Percentiles rank a stretch among this genome's conserved stretches.
phyloP scores from a whole-genome alignment of 2,329 filamentous ascomycete species.

The Colletotrichum sublineola region DNA sequence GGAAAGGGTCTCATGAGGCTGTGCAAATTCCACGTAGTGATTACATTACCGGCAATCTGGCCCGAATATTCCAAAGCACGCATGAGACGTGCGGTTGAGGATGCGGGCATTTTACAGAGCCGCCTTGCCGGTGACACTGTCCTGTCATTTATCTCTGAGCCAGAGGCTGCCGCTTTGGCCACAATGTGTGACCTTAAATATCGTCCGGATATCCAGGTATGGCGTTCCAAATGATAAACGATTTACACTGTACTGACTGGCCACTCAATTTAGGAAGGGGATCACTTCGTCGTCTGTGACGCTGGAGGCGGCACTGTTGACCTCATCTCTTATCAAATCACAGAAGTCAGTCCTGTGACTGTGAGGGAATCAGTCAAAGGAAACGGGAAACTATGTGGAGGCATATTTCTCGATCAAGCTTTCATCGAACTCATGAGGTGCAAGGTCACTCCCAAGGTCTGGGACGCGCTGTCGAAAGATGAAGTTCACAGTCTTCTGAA shows the following conservation, averaged over 20 bases:
- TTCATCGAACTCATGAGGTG: slow-evolving; percentile 50
- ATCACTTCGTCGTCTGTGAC: slow-evolving; percentile 52
- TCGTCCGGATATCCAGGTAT: slow-evolving; percentile 44
- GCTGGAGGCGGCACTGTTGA: slow-evolving; percentile 56
- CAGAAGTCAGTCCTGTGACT: slow-evolving; percentile 43
- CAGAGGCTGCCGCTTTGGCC: slow-evolving; percentile 60
- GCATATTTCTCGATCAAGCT: slow-evolving; percentile 55
- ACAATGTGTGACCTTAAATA: slow-evolving; percentile 49
- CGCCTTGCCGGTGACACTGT: slow-evolving; percentile 48
- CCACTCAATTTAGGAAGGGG: slow-evolving; percentile 31
- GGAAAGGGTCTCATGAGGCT: slow-evolving; percentile 44
- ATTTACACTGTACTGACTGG: too few species aligned
- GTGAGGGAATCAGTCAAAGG: slow-evolving; percentile 55
- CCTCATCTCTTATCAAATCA: slow-evolving; percentile 55
- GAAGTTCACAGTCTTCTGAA: slow-evolving; percentile 36
- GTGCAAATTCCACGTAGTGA: slow-evolving; percentile 52
- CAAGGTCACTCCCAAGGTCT: slow-evolving; percentile 38
- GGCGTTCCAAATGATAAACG: too few species aligned
- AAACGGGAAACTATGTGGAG: slow-evolving; percentile 56
- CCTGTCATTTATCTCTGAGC: slow-evolving; percentile 56
- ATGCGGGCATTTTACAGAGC: slow-evolving; percentile 53
- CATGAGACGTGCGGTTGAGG: slow-evolving; percentile 53
- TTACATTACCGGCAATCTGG: slow-evolving; percentile 63
- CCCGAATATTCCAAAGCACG: slow-evolving; percentile 52
- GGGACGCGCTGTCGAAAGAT: slow-evolving; percentile 12